phyloP scores from a whole-genome alignment of 2,329 filamentous ascomycete species.

The Lasiodiplodia sp. region DNA sequence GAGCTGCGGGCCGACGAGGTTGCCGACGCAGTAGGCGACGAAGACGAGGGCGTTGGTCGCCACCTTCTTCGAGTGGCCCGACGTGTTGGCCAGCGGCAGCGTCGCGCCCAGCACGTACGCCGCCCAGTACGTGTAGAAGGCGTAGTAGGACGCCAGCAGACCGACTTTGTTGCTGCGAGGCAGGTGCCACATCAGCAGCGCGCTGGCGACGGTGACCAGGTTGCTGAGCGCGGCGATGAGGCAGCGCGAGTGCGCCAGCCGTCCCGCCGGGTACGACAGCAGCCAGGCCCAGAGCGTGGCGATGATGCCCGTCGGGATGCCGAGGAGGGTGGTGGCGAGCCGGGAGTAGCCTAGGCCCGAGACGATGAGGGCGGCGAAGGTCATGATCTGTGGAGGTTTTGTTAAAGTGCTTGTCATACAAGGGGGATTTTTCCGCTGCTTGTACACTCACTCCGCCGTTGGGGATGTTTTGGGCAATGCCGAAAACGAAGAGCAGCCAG shows the following conservation, averaged over 20 bases:
- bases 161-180: conserved; percentile 44
- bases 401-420: neutral
- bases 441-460: conserved; percentile 44
- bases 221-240: conserved; percentile 41
- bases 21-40: conserved; percentile 51
- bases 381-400: conserved; percentile 36
- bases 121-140: conserved; percentile 51
- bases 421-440: too few relatives aligned
- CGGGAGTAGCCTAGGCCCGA: conserved; percentile 47
- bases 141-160: conserved; percentile 51
- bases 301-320: conserved; percentile 47
- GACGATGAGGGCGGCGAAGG: conserved; percentile 50
- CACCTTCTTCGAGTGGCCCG: conserved; percentile 51
- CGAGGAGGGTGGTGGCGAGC: conserved; percentile 46
- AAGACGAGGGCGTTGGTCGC: conserved; percentile 49
- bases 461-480: conserved; percentile 46
- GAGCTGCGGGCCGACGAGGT: conserved; percentile 53
- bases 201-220: conserved; percentile 41
- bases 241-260: conserved; percentile 40
- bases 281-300: conserved; percentile 42
- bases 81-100: conserved; percentile 43
- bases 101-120: conserved; percentile 42
- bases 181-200: conserved; percentile 41
- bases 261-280: conserved; percentile 41
- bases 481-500: conserved; percentile 43